These are phyloP conservation scores for Penicillium sp. DNA, from an alignment of 2,329 filamentous ascomycete genomes.

Conservation along the genomic window DNA sequence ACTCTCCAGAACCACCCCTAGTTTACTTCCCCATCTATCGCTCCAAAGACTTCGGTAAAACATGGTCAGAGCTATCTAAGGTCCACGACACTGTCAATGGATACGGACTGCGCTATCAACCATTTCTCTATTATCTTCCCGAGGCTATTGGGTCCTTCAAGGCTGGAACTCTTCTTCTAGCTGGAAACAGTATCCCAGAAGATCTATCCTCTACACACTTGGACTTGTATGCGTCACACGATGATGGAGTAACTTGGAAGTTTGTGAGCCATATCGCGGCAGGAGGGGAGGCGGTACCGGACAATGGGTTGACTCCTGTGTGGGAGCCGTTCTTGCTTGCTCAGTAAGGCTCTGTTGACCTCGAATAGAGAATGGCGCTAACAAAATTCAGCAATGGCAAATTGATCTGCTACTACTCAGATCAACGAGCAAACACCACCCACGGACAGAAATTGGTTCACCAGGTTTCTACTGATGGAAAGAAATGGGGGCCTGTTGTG, in stretches of 20 bases:
- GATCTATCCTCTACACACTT: constrained; percentile 64
- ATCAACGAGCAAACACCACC: constrained; percentile 61
- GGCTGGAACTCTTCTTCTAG: constrained; percentile 62
- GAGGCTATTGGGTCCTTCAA: constrained; percentile 56
- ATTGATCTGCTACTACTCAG: constrained; percentile 67
- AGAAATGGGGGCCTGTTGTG: constrained; percentile 60
- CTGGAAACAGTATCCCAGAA: constrained; percentile 55
- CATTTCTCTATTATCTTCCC: constrained; percentile 64
- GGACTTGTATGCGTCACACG: constrained; percentile 64
- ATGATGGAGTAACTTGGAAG: constrained; percentile 62
- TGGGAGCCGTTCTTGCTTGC: constrained; percentile 69
- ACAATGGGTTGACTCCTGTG: constrained; percentile 65
- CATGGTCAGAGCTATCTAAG: constrained; percentile 62
- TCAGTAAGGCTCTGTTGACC: constrained; percentile 35
- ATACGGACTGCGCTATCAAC: constrained; percentile 68
- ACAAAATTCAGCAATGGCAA: constrained; percentile 46
- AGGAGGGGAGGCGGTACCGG: constrained; percentile 60
- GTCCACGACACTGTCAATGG: constrained; percentile 64
- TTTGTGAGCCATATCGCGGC: constrained; percentile 65
- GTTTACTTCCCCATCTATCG: constrained; percentile 54
- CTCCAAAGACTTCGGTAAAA: constrained; percentile 55
- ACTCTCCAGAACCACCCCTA: constrained; percentile 53
- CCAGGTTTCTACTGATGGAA: constrained; percentile 59
- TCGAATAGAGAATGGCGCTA: background rate
- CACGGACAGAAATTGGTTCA: constrained; percentile 69